A percentile compares a stretch with the other conserved stretches of the same genome.
Evolutionary conservation across 257 asterid species (phyloP).

Genomic region (Pogostemon cablin): DNA sequence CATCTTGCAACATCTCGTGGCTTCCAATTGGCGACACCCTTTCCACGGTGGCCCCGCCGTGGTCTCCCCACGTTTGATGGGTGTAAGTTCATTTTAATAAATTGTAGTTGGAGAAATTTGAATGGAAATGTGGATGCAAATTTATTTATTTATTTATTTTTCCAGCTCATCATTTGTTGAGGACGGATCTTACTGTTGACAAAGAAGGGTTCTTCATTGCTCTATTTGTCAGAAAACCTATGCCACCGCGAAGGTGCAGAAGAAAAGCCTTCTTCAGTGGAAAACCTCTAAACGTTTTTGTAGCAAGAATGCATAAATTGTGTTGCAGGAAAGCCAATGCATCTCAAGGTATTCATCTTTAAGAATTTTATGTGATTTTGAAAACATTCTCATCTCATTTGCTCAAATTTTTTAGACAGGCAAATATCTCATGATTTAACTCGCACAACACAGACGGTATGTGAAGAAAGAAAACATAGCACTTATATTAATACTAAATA

Average conservation of each 20-base stretch:
- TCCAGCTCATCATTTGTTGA: conserved; percentile 70
- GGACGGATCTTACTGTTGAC: conserved; percentile 63
- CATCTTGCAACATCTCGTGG: conserved; percentile 72
- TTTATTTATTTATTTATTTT: not conserved
- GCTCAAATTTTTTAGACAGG: too few species aligned
- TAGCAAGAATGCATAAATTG: conserved; percentile 46
- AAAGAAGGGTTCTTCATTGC: conserved; percentile 94
- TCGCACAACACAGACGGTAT: too few species aligned
- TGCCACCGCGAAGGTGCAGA: not conserved
- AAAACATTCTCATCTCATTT: too few species aligned
- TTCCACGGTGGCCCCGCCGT: conserved; percentile 87
- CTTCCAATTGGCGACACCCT: conserved; percentile 60
- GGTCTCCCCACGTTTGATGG: conserved; percentile 82
- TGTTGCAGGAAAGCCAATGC: not conserved
- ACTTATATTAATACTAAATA: too few species aligned
- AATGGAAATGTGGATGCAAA: not conserved
- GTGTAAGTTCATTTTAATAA: conserved; percentile 51
- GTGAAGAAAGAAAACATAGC: too few species aligned
- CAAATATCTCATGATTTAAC: too few species aligned
- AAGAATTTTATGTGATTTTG: not conserved
- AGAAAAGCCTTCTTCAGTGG: not conserved
- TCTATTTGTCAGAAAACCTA: conserved; percentile 51
- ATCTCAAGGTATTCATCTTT: not conserved
- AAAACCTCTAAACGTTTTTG: conserved; percentile 28
- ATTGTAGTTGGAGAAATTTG: too few species aligned